Evolutionary conservation across 352 stramenopile species (phyloP).

Genomic region (Pythium apleroticum): DNA sequence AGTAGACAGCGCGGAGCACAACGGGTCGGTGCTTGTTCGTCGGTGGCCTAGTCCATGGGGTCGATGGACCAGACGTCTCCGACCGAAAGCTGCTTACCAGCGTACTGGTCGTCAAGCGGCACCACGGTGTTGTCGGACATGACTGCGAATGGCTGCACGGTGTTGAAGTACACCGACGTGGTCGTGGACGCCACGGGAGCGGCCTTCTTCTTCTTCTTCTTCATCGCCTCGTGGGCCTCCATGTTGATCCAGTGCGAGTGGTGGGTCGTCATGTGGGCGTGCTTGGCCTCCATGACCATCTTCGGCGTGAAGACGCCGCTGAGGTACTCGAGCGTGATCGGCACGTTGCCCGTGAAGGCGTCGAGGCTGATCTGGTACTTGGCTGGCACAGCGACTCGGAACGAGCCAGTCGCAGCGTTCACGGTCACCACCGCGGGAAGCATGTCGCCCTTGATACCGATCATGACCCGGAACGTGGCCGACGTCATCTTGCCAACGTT

Average conservation of each 20-base stretch:
- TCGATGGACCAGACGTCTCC: constrained; percentile 24
- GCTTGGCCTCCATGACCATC: constrained; percentile 24
- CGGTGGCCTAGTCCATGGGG: constrained; percentile 21
- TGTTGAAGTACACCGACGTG: constrained; percentile 31
- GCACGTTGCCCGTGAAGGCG: constrained; percentile 23
- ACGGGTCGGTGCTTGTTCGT: background rate
- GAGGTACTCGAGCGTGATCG: constrained; percentile 32
- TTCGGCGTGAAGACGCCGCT: constrained; percentile 29
- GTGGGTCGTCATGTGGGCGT: constrained; percentile 9
- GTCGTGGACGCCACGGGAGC: constrained; percentile 16
- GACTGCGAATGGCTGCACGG: constrained; percentile 30
- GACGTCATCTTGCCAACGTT: constrained; percentile 27
- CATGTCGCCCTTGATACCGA: constrained; percentile 33
- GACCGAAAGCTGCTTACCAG: constrained; percentile 19
- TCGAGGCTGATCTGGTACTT: constrained; percentile 30
- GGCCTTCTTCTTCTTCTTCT: constrained; percentile 32
- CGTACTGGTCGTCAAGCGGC: constrained; percentile 34
- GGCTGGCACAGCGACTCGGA: constrained; percentile 25
- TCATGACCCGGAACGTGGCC: constrained; percentile 35
- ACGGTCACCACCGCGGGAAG: constrained; percentile 17
- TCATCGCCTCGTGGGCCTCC: constrained; percentile 25
- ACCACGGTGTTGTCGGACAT: constrained; percentile 28
- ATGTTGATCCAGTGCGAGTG: constrained; percentile 24
- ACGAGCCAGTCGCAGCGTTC: constrained; percentile 16
- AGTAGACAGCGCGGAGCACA: background rate